Percentiles rank a stretch among this genome's conserved stretches.
Evolutionary conservation across 169 alveolate genomes (phyloP).

Genomic region (Babesia caballi): DNA sequence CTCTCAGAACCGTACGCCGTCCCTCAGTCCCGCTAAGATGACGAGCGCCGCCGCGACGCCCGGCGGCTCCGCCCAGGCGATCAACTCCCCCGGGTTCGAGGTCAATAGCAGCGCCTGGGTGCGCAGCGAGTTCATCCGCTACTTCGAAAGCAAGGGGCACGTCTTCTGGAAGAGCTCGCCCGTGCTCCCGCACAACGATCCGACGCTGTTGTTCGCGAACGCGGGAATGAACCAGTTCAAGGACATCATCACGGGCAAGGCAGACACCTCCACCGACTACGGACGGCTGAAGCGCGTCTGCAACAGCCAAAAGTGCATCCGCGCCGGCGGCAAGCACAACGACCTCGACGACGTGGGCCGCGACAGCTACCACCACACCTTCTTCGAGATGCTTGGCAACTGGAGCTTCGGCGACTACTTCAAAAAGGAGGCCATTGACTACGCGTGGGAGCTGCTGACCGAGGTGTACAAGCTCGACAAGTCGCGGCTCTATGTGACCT

Average conservation of each 20-base stretch:
- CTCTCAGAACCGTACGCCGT: background rate
- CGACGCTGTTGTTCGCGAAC: constrained; percentile 88
- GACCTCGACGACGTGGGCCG: constrained; percentile 92
- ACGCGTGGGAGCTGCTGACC: constrained; percentile 90
- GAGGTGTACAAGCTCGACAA: constrained; percentile 82
- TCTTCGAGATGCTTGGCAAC: constrained; percentile 95
- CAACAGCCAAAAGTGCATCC: constrained; percentile 92
- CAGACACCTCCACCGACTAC: constrained; percentile 85
- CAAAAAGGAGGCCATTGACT: constrained; percentile 88
- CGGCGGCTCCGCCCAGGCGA: background rate
- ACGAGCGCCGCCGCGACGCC: background rate
- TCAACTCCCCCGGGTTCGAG: background rate
- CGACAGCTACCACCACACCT: constrained; percentile 93
- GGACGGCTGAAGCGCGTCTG: constrained; percentile 88
- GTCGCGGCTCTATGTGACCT: constrained; percentile 88
- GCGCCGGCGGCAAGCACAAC: constrained; percentile 90
- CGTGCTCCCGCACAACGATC: constrained; percentile 89
- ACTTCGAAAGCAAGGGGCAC: constrained; percentile 70
- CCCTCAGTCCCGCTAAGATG: background rate
- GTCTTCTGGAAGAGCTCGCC: constrained; percentile 77
- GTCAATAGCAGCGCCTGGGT: constrained; percentile 50
- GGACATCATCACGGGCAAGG: constrained; percentile 85
- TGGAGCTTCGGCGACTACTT: constrained; percentile 95
- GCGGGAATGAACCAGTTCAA: constrained; percentile 94
- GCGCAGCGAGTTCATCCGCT: constrained; percentile 71